These are phyloP conservation scores for Phytopythium litorale DNA, from an alignment of 352 stramenopile species.

Conservation along the genomic window DNA sequence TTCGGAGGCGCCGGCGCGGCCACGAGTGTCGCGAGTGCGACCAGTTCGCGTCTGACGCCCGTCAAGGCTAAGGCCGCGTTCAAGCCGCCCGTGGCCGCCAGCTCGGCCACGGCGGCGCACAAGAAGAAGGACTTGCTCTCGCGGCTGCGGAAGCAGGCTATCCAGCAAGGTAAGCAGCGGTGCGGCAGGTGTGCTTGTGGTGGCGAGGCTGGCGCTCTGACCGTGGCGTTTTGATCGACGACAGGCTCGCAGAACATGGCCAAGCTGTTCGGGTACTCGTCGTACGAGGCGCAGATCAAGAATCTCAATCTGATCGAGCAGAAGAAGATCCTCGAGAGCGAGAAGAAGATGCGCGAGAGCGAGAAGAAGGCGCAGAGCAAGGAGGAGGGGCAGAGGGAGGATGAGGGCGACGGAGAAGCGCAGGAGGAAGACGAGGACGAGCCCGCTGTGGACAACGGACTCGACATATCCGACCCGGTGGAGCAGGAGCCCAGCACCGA, in stretches of 20 bases:
- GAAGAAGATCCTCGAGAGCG: conserved; percentile 48
- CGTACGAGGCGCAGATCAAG: conserved; percentile 66
- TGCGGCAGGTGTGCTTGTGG: background rate
- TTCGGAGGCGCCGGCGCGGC: conserved; percentile 3
- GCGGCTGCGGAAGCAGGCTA: conserved; percentile 51
- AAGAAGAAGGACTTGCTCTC: conserved; percentile 66
- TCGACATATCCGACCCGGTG: background rate
- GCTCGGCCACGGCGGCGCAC: conserved; percentile 16
- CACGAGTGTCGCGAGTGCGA: background rate
- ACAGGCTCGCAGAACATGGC: conserved; percentile 53
- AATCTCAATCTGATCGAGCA: conserved; percentile 65
- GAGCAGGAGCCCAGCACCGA: background rate
- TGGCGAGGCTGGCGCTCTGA: background rate
- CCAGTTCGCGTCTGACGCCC: conserved; percentile 23
- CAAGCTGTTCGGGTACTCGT: conserved; percentile 75
- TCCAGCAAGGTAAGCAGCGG: conserved; percentile 38
- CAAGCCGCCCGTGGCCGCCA: conserved; percentile 49
- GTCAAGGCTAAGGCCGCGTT: conserved; percentile 31
- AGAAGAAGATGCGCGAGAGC: conserved; percentile 14
- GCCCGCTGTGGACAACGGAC: background rate
- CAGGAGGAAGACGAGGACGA: conserved; percentile 10
- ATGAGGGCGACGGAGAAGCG: conserved; percentile 3
- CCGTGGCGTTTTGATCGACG: background rate
- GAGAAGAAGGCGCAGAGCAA: conserved; percentile 11
- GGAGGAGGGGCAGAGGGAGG: conserved; percentile 12